These are phyloP conservation scores for Trichosporon sp. DNA, from an alignment of 1,284 basidiomycete genomes.

Conservation along the genomic window DNA sequence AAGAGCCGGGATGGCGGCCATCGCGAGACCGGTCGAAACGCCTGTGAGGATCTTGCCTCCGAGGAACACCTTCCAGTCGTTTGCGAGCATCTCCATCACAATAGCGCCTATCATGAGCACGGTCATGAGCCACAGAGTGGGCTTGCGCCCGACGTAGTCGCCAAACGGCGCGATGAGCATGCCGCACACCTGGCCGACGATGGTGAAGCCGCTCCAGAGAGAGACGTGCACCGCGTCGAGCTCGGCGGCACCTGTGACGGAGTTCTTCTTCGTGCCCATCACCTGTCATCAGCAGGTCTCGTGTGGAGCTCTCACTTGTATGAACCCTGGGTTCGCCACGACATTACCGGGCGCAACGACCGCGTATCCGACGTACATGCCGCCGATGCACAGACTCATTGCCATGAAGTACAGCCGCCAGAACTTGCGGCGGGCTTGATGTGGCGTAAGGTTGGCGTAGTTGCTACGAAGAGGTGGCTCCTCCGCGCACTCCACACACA, in stretches of 20 bases:
- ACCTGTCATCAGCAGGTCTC: background rate
- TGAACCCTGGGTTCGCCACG: conserved; percentile 23
- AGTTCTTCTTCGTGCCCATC: conserved; percentile 21
- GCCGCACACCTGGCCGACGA: conserved; percentile 8
- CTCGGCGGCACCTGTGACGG: conserved; percentile 10
- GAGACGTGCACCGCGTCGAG: conserved; percentile 22
- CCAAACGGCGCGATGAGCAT: conserved; percentile 17
- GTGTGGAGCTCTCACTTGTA: background rate
- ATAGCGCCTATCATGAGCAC: conserved; percentile 19
- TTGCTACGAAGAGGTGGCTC: background rate
- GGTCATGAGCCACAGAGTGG: conserved; percentile 21
- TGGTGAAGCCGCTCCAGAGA: conserved; percentile 22
- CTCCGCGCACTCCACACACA: background rate
- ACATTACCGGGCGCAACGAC: conserved; percentile 23
- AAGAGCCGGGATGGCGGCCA: conserved; percentile 10
- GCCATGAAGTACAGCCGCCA: conserved; percentile 26
- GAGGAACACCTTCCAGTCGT: conserved; percentile 38
- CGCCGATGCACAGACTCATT: conserved; percentile 24
- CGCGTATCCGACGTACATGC: conserved; percentile 34
- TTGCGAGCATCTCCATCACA: conserved; percentile 38
- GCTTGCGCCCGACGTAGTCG: conserved; percentile 14
- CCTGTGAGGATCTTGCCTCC: conserved; percentile 41
- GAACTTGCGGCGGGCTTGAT: conserved; percentile 26
- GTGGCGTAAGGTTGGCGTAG: background rate
- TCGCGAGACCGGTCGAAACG: conserved; percentile 26